These are phyloP conservation scores for Fragosphaeria purpurea DNA, from an alignment of 2,329 filamentous ascomycete genomes.

Conservation along the genomic window DNA sequence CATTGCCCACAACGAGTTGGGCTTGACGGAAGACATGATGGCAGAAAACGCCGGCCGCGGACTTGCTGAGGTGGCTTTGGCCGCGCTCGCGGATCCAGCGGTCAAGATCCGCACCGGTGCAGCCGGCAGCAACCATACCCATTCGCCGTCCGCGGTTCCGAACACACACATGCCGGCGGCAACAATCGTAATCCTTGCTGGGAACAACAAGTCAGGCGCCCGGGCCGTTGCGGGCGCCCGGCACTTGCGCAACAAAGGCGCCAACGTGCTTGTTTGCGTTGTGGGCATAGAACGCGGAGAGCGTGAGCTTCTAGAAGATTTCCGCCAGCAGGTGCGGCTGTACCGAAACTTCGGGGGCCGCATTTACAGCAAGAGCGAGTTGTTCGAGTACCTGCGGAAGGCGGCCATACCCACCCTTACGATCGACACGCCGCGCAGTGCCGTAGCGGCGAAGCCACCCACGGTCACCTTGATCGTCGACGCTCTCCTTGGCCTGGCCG, in stretches of 20 bases:
- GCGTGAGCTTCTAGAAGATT: slow-evolving; percentile 66
- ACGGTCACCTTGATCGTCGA: slow-evolving; percentile 78
- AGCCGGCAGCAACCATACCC: slow-evolving; percentile 14
- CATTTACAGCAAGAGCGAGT: slow-evolving; percentile 50
- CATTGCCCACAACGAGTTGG: slow-evolving; percentile 77
- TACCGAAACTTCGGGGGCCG: slow-evolving; percentile 76
- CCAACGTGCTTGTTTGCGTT: slow-evolving; percentile 73
- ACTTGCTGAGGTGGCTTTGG: slow-evolving; percentile 73
- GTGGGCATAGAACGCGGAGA: slow-evolving; percentile 75
- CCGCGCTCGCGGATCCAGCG: slow-evolving; percentile 53
- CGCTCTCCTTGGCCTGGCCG: slow-evolving; percentile 74
- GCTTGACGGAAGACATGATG: slow-evolving; percentile 80
- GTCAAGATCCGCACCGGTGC: slow-evolving; percentile 44
- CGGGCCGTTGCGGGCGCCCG: slow-evolving; percentile 77
- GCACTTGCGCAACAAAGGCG: slow-evolving; percentile 74
- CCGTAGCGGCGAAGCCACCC: slow-evolving; percentile 42
- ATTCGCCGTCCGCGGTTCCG: background rate
- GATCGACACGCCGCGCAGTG: slow-evolving; percentile 24
- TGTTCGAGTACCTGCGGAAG: slow-evolving; percentile 50
- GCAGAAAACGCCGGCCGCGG: slow-evolving; percentile 84
- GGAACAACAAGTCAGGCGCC: slow-evolving; percentile 86
- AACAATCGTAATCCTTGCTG: slow-evolving; percentile 67
- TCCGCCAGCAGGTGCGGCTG: slow-evolving; percentile 71
- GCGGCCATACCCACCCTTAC: slow-evolving; percentile 27
- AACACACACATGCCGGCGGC: slow-evolving; percentile 12